Percentiles rank a stretch among this genome's conserved stretches.
These are phyloP conservation scores for Symbiodinium natans DNA, from an alignment of 73 alveolate genomes.

Conservation along the genomic window DNA sequence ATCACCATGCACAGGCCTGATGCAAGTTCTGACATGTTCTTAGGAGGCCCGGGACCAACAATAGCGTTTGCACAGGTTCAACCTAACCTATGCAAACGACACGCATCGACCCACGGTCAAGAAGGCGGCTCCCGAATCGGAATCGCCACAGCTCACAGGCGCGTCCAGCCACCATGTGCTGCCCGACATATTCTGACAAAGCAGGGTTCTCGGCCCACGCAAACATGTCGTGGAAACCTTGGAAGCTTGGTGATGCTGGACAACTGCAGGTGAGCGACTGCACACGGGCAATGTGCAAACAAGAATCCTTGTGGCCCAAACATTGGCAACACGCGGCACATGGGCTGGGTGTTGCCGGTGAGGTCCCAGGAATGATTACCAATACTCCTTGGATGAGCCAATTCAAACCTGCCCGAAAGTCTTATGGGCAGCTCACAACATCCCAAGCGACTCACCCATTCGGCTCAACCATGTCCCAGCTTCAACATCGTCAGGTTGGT, in stretches of 20 bases:
- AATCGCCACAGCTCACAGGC: conserved; percentile 38
- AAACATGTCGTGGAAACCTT: conserved; percentile 31
- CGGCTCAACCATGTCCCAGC: background rate
- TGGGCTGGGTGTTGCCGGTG: conserved; percentile 38
- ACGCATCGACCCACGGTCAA: background rate
- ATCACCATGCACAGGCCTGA: too few species aligned
- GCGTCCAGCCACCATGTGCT: conserved; percentile 53
- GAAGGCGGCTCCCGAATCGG: background rate
- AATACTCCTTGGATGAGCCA: background rate
- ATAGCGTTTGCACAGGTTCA: too few species aligned
- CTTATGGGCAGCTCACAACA: too few species aligned
- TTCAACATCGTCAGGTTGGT: conserved; percentile 67
- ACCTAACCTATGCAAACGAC: too few species aligned
- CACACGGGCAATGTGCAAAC: background rate
- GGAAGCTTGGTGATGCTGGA: background rate
- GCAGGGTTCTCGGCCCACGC: conserved; percentile 69
- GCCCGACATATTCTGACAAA: conserved; percentile 29
- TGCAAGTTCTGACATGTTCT: too few species aligned
- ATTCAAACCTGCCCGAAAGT: background rate
- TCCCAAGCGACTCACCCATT: background rate
- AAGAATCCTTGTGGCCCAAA: conserved; percentile 37
- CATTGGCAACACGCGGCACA: conserved; percentile 83
- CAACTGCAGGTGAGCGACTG: background rate
- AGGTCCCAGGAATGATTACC: conserved; percentile 37
- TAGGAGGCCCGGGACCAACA: background rate